Evolutionary conservation across 2,329 filamentous ascomycete species (phyloP), one percentile per base, ranked within the genome.

Genomic region (Neonectria punicea): DNA sequence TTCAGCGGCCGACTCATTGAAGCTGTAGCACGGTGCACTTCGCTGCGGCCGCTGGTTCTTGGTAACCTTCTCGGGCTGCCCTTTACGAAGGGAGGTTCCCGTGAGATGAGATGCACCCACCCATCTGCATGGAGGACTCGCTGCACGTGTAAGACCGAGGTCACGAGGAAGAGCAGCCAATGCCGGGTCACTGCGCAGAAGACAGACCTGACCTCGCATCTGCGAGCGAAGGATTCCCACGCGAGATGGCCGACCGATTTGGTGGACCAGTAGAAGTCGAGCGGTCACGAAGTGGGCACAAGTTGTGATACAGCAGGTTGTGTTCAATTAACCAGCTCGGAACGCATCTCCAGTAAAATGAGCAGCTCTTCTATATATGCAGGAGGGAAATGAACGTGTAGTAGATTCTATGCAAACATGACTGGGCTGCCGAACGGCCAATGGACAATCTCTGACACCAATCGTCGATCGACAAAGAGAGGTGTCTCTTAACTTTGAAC

Each of bases 61-160:
- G n/a, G 46, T 39, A 57, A 47, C 36, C 34, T 49, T 54, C 39
- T 28, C 34, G 36, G 25, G 16, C 25, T 43, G 32, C 51, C 36
- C 16, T 10, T 5, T 50, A 20, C 34, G 22, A 22, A 54, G 47
- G 50, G 50, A 43, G n/a, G 39, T 53, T 47, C 30, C 36, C 34
- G 43, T 49, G 46, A 51, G 6, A 64, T 59, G 20, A 64, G 30
- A 20, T 18, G 41, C 61, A 64, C 56, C 61, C 56, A 64, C 53
- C 53, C 51, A 25, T 56, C 25, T 60, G 61, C 61, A 63, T 36
- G 28, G n/a, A 34, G 49, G 18, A 18, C 49, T 51, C 25, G 10
- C 49, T 34, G 9, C 34, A 9, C 47, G 14, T 59, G 44, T 36
- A 51, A 46, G 44, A 44, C 34, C 41, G 56, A 56, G 41, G 53